Conservation (phyloP, 2,329 filamentous ascomycete species). For the Trichocomaceae sp. region DNA sequence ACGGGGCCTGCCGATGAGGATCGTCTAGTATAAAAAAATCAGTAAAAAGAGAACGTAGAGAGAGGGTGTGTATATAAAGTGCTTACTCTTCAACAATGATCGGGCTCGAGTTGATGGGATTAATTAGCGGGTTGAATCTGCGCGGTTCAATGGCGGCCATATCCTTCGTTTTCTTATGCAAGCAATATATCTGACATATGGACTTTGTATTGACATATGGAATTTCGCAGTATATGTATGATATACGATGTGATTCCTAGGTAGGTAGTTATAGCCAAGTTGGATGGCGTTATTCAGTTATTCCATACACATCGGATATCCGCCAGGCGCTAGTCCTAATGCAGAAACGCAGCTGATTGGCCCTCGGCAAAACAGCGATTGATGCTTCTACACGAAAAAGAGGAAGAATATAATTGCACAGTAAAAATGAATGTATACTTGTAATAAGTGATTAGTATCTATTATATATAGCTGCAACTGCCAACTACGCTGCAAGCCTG, state of each 20-base stretch:
- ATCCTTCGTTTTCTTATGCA: not conserved
- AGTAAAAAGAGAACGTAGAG: slow-evolving; percentile 1
- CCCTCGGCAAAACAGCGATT: not conserved
- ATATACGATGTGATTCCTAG: too few relatives aligned
- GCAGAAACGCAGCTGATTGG: not conserved
- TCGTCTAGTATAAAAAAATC: slow-evolving; percentile 18
- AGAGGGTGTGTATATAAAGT: not conserved
- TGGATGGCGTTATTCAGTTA: too few relatives aligned
- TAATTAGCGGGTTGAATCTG: slow-evolving; percentile 47
- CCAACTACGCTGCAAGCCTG: too few relatives aligned
- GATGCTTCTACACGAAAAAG: not conserved
- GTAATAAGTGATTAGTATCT: too few relatives aligned
- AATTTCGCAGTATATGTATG: not conserved
- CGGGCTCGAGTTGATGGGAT: slow-evolving; percentile 44
- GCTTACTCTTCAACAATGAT: slow-evolving; percentile 44
- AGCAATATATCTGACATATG: too few relatives aligned
- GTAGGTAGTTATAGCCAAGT: too few relatives aligned
- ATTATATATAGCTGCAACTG: too few relatives aligned
- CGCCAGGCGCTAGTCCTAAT: not conserved
- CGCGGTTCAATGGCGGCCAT: slow-evolving; percentile 15
- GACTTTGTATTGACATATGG: too few relatives aligned
- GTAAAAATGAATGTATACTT: not conserved
- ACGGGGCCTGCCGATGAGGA: slow-evolving; percentile 30
- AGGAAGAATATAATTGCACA: too few relatives aligned
- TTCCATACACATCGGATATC: not conserved